Evolutionary conservation across 2,329 filamentous ascomycete genomes (phyloP).

Genomic region (Leptographium galeiforme): DNA sequence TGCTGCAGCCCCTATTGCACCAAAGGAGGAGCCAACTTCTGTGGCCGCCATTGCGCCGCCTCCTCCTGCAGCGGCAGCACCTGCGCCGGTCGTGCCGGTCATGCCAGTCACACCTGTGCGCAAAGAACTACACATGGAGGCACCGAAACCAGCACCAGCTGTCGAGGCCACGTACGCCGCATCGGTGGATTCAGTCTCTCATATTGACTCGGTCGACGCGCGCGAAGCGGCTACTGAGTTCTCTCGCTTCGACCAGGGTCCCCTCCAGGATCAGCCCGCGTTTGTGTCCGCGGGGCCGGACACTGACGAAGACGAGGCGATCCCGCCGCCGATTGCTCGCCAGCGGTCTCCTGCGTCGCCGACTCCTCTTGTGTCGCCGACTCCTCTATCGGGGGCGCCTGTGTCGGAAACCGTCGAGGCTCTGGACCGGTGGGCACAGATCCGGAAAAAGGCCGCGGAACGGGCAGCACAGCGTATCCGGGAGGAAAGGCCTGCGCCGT

Average conservation of each 20-base stretch:
- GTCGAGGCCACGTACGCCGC: slow-evolving; percentile 28
- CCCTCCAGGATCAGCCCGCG: slow-evolving; percentile 72
- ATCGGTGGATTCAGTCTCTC: slow-evolving; percentile 37
- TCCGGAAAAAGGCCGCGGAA: slow-evolving; percentile 85
- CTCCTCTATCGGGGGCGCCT: background rate
- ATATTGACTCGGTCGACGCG: slow-evolving; percentile 45
- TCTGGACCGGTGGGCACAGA: slow-evolving; percentile 87
- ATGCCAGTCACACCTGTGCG: slow-evolving; percentile 1
- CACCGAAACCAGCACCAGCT: slow-evolving; percentile 12
- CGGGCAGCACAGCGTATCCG: slow-evolving; percentile 53
- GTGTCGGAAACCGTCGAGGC: slow-evolving; percentile 11
- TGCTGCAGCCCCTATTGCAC: background rate
- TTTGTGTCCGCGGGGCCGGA: slow-evolving; percentile 50
- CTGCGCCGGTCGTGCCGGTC: background rate
- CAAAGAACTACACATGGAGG: slow-evolving; percentile 5
- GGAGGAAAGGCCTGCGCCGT: slow-evolving; percentile 39
- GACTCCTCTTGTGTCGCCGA: slow-evolving; percentile 9
- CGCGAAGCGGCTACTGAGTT: slow-evolving; percentile 47
- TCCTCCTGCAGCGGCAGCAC: slow-evolving; percentile 4
- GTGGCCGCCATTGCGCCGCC: slow-evolving; percentile 12
- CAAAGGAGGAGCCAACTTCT: background rate
- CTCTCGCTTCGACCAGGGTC: slow-evolving; percentile 73
- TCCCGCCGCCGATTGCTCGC: slow-evolving; percentile 38
- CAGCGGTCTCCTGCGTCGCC: slow-evolving; percentile 15
- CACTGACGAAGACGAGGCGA: slow-evolving; percentile 33